A percentile compares a stretch with the other conserved stretches of the same genome.
phyloP scores from a whole-genome alignment of 73 alveolate genomes.

The Paramecium primaurelia region DNA sequence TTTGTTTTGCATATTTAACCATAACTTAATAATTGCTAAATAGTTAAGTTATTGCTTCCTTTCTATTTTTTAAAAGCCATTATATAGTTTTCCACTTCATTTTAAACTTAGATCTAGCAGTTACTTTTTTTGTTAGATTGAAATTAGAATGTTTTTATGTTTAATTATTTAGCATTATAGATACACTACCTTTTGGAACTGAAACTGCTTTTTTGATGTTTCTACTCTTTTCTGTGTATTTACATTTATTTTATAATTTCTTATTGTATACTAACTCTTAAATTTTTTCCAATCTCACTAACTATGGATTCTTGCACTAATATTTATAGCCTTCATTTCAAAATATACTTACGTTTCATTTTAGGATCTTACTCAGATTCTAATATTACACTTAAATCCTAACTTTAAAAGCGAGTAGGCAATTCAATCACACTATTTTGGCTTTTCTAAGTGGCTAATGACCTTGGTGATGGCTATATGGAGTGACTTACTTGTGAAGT shows the following conservation, averaged over 20 bases:
- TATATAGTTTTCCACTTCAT: constrained; percentile 63
- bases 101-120: constrained; percentile 56
- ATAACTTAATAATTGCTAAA: constrained; percentile 48
- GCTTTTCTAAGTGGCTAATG: background rate
- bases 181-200: constrained; percentile 57
- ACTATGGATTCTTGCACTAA: constrained; percentile 23
- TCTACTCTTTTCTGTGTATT: constrained; percentile 54
- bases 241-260: constrained; percentile 40
- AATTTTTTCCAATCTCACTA: background rate
- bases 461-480: background rate
- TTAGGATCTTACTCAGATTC: background rate
- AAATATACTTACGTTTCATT: background rate
- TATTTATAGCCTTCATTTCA: background rate
- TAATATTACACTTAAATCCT: constrained; percentile 9
- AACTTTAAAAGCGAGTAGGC: constrained; percentile 1
- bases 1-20: constrained; percentile 62
- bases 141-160: constrained; percentile 9
- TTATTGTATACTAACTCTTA: background rate
- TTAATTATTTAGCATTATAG: constrained; percentile 37
- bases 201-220: constrained; percentile 36
- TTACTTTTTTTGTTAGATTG: constrained; percentile 34
- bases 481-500: background rate
- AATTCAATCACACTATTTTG: background rate
- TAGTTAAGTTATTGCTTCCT: constrained; percentile 40
- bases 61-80: constrained; percentile 47